A percentile compares a stretch with the other conserved stretches of the same genome.
phyloP scores from a whole-genome alignment of 179 eudicot species.

The Sideroxylon spinosum region DNA sequence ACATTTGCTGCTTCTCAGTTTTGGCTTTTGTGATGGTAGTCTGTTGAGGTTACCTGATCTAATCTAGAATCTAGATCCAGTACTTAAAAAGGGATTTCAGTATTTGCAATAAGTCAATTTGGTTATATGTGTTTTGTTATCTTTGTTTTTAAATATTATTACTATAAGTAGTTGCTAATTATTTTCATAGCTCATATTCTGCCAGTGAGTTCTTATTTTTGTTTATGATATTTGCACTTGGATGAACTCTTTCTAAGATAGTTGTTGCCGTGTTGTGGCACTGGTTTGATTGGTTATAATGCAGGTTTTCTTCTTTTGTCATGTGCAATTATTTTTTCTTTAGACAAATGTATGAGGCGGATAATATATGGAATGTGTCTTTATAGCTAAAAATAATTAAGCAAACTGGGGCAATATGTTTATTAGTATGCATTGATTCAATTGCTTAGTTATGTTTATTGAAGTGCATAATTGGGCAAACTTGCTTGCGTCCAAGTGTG shows the following conservation, averaged over 20 bases:
- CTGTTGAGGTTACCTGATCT: conserved; percentile 9
- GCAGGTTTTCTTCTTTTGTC: neutral
- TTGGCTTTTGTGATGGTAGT: conserved; percentile 13
- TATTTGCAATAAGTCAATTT: neutral
- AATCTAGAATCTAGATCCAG: conserved; percentile 3
- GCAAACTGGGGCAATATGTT: neutral
- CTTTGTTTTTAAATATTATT: neutral
- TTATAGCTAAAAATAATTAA: neutral
- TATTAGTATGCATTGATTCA: neutral
- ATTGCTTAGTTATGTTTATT: neutral
- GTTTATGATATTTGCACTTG: neutral
- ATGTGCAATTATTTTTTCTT: neutral
- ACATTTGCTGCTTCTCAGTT: conserved; percentile 40
- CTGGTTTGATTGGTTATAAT: neutral
- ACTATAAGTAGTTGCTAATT: neutral
- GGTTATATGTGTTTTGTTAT: neutral
- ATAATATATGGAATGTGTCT: neutral
- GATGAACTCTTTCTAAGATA: neutral
- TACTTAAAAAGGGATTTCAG: conserved; percentile 7
- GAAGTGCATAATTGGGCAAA: no score
- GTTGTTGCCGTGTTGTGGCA: neutral
- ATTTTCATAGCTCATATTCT: neutral
- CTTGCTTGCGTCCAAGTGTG: no score
- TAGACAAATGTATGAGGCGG: neutral
- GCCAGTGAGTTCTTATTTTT: neutral